Evolutionary conservation across 1,284 basidiomycete species (phyloP), one percentile per base, ranked within the genome.

Genomic region (Ustilago sp.): DNA sequence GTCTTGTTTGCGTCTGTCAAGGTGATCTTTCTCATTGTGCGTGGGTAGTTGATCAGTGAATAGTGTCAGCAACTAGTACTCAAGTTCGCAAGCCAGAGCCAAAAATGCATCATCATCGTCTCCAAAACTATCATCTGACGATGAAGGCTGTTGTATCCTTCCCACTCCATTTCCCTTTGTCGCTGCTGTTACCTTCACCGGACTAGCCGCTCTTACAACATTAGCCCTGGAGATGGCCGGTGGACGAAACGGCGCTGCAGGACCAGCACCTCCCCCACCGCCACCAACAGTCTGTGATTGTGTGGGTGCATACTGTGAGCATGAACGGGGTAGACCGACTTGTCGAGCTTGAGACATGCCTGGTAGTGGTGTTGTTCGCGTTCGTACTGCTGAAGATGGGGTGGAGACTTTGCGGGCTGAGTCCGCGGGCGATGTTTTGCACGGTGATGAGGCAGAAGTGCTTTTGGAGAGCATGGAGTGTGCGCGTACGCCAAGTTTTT

Each of bases 31-130:
- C 9, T 38, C 36, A 38, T 38, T 38, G 36, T 38, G 36, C 36
- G 7, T 13, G 17, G 7, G 41, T 15, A 45, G 41, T 45, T 15
- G 17, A 45, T 15, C 11, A 8, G n/a, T 7, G 8, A 32, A 28
- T 28, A 31, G 31, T 31, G 31, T 11, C 9, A 19, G 34, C 28
- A 36, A 56, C 61, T 53, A 73, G 56, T 69, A 73, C 53, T 73
- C 74, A n/a, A 77, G 38, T 41, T 77, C 60, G 59, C 63, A 66
- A 28, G 74, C 74, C 9, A 77, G 31, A 8, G 68, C 70, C 8
- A 73, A 43, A 28, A 77, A 77, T 0, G 69, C 74, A 15, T 68
- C 74, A 45, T 77, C 74, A 35, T 73, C 70, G 19, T 77, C 74
- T 19, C 48, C 59, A 38, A 77, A 77, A 38, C 74, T 77, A 62